These are phyloP conservation scores for Choiromyces venosus DNA, from an alignment of 495 filamentous ascomycete genomes.

Conservation along the genomic window DNA sequence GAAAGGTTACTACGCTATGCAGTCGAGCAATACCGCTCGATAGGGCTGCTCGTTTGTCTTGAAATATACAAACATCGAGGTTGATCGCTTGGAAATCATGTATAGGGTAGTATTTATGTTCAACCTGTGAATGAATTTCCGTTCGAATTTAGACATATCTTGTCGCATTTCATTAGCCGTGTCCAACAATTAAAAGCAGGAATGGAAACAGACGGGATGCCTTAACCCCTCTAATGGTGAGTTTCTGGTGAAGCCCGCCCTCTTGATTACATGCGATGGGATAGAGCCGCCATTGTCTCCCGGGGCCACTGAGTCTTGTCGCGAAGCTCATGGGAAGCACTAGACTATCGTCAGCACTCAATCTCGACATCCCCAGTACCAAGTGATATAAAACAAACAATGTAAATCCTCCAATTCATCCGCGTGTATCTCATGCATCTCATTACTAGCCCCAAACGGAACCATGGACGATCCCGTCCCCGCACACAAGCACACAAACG, in stretches of 20 bases:
- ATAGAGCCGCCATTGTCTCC: slow-evolving; percentile 3
- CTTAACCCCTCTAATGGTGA: neutral
- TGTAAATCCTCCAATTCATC: slow-evolving; percentile 1
- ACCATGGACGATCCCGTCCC: neutral
- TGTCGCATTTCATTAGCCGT: neutral
- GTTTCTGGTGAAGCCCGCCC: neutral
- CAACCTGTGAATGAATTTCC: slow-evolving; percentile 4
- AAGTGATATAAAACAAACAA: neutral
- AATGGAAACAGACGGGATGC: neutral
- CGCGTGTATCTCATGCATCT: neutral
- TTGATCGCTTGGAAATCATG: neutral
- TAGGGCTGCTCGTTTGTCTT: neutral
- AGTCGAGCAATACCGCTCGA: slow-evolving; percentile 2
- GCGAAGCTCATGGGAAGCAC: slow-evolving; percentile 7
- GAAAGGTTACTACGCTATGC: slow-evolving; percentile 2
- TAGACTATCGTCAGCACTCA: neutral
- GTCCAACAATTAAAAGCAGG: neutral
- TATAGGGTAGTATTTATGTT: neutral
- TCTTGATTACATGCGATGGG: neutral
- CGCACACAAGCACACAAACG: neutral
- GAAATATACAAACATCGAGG: slow-evolving; percentile 5
- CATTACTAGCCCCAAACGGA: neutral
- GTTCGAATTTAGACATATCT: slow-evolving; percentile 9
- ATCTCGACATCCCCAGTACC: neutral
- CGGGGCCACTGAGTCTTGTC: neutral